Base-by-base conservation (phyloP, 169 alveolate genomes). In the Plasmodium chabaudi region DNA sequence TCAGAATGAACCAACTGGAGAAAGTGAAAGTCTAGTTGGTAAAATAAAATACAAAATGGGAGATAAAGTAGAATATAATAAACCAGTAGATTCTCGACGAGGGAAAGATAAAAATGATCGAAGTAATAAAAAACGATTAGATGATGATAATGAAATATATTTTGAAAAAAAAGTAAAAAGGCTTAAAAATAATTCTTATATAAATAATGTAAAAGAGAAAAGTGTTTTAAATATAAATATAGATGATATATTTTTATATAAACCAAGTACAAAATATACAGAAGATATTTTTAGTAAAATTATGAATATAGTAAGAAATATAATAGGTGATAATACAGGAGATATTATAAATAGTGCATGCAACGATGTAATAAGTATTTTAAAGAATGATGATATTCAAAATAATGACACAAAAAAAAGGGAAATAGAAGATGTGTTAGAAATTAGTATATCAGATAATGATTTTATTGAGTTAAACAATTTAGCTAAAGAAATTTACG, bases 11-110 rank as follows among this genome's bases (percentile, higher is more conserved):
- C 98, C 99, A 10, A 96, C 99, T 9, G 99, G 99, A 0, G 99
- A 98, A 88, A 99, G 99, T 27, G 99, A 98, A 91, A 93, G 99
- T 34, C 93, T 98, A 65, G 98, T 89, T 7, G 98, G 98, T 15
- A 94, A 96, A 59, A 86, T 94, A 39, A 93, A 95, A 71, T 93
- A 95, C 90, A 92, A 91, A 44, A 97, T 98, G 99, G 99, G 99
- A 1, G 99, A 97, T 75, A 94, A 94, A 61, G 99, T 97, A 3
- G 92, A 93, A 59, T 86, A 88, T 53, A 67, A 87, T 34, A 79
- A 87, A 47, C 89, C 93, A 17, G 6, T 34, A 34, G 7, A 34
- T 34, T 34, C 5, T 0, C 67, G 75, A 49, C 72, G 75, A 49
- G 59, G 70, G 25, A 65, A 47, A 25, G 92, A 59, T 27, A 39